A percentile compares a stretch with the other conserved stretches of the same genome.
These are phyloP conservation scores for Erucastrum elatum DNA, from an alignment of 345 rosid genomes.

Conservation along the genomic window DNA sequence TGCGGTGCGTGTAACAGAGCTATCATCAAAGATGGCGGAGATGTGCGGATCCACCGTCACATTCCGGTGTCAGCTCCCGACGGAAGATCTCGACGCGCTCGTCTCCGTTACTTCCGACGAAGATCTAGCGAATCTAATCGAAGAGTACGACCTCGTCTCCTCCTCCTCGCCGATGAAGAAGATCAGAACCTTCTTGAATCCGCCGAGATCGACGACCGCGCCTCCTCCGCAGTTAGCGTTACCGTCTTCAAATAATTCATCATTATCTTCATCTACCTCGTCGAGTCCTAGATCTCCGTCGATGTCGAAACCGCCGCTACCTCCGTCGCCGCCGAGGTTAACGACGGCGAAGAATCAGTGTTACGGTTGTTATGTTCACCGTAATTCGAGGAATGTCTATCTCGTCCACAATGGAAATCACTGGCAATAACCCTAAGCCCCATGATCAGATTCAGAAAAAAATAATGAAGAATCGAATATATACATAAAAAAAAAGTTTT, in stretches of 20 bases:
- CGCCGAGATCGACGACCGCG: constrained; percentile 29
- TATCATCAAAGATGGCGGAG: constrained; percentile 75
- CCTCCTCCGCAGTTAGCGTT: constrained; percentile 22
- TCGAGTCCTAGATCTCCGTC: constrained; percentile 47
- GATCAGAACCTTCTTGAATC: constrained; percentile 79
- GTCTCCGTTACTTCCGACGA: constrained; percentile 86
- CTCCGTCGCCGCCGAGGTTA: constrained; percentile 36
- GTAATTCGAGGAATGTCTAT: constrained; percentile 55
- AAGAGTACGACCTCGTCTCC: constrained; percentile 67
- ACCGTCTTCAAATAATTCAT: neutral
- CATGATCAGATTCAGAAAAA: neutral
- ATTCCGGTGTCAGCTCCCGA: constrained; percentile 79
- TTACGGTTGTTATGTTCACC: constrained; percentile 54
- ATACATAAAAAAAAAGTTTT: neutral
- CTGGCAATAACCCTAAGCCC: constrained; percentile 56
- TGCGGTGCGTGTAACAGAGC: constrained; percentile 57
- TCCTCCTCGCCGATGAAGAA: constrained; percentile 50
- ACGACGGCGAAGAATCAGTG: constrained; percentile 35
- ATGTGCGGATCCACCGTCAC: constrained; percentile 59
- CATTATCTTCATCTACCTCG: constrained; percentile 45
- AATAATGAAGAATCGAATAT: constrained; percentile 4
- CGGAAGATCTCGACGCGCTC: constrained; percentile 86
- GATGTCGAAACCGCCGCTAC: constrained; percentile 38
- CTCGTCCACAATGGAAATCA: constrained; percentile 73
- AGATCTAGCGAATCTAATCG: constrained; percentile 80